Percentiles rank a stretch among this genome's conserved stretches.
phyloP scores from a whole-genome alignment of 2,329 filamentous ascomycete species.

The Curvularia verruculosa region DNA sequence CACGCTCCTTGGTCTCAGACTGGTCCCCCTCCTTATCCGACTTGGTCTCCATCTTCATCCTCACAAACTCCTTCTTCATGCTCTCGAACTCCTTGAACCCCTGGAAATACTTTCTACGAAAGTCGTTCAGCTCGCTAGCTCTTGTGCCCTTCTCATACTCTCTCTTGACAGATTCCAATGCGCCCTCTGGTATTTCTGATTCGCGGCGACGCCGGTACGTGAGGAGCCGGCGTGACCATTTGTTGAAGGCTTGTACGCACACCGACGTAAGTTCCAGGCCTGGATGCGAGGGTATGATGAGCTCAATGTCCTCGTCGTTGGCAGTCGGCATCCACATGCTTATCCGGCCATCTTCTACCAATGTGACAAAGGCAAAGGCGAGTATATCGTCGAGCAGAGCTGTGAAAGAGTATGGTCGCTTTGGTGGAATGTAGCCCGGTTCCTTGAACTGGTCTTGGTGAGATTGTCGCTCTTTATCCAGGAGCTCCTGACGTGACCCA shows the following conservation, averaged over 20 bases:
- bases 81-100: constrained; percentile 48
- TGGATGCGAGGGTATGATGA: constrained; percentile 77
- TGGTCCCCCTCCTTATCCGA: not conserved
- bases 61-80: constrained; percentile 37
- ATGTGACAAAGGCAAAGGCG: constrained; percentile 74
- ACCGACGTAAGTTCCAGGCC: constrained; percentile 74
- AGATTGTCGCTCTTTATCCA: constrained; percentile 30
- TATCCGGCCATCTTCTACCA: constrained; percentile 79
- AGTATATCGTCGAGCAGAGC: constrained; percentile 91
- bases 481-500: constrained; percentile 67
- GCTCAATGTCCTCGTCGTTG: constrained; percentile 65
- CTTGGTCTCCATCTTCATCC: constrained; percentile 26
- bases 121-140: constrained; percentile 72
- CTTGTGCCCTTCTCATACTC: constrained; percentile 53
- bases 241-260: constrained; percentile 87
- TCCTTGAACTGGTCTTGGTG: constrained; percentile 37
- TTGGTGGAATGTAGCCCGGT: constrained; percentile 78
- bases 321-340: constrained; percentile 98
- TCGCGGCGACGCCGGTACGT: constrained; percentile 79
- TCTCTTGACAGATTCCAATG: constrained; percentile 29
- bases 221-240: constrained; percentile 88
- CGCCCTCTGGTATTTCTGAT: constrained; percentile 52
- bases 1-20: not conserved
- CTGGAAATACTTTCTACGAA: constrained; percentile 63
- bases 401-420: constrained; percentile 88